These are phyloP conservation scores for Porcisia hertigi DNA, from an alignment of 208 protist genomes.

Conservation along the genomic window DNA sequence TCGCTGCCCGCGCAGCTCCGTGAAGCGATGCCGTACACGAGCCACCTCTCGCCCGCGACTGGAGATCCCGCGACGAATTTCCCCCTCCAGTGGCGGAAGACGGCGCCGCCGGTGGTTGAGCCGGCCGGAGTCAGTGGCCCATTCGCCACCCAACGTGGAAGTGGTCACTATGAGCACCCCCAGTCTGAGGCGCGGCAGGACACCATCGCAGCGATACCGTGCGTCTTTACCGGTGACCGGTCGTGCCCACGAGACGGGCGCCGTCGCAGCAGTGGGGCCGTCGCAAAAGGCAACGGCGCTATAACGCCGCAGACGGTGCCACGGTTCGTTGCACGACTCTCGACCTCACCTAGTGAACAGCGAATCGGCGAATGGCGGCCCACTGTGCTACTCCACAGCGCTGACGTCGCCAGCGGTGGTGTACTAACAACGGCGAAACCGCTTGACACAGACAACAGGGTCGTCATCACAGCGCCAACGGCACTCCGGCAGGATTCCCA, in stretches of 20 bases:
- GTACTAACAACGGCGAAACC: not conserved
- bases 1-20: not conserved
- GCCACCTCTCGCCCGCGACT: not conserved
- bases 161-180: not conserved
- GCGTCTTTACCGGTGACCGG: conserved; percentile 1
- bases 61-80: not conserved
- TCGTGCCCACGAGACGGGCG: not conserved
- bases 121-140: not conserved
- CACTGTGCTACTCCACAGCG: not conserved
- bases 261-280: conserved; percentile 9
- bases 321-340: conserved; percentile 36
- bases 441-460: not conserved
- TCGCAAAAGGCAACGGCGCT: not conserved
- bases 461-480: not conserved
- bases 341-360: conserved; percentile 21
- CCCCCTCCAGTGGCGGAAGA: not conserved
- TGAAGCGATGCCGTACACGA: not conserved
- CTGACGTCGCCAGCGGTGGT: not conserved
- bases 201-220: not conserved
- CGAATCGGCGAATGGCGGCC: conserved; percentile 14
- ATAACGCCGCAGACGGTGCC: conserved; percentile 25
- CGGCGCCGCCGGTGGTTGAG: not conserved
- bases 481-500: not conserved
- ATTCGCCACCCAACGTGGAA: not conserved
- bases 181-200: not conserved